Percentiles rank a stretch among this genome's conserved stretches.
Conservation (phyloP, 208 protist species). For the Crithidia expoeki region DNA sequence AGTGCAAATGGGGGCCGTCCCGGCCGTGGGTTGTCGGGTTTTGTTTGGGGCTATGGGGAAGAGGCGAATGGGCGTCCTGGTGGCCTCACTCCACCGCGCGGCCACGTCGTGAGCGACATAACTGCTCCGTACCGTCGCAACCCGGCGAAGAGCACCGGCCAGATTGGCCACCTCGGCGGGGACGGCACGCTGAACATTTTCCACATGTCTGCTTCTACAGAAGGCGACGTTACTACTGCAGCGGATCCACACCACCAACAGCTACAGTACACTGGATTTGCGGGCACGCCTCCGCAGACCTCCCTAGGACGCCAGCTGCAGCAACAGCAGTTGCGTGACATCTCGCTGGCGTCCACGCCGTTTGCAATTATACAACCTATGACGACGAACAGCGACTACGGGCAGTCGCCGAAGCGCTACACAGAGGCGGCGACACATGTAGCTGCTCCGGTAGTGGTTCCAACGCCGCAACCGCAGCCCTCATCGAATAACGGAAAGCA, state of each 20-base stretch:
- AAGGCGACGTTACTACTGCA: background rate
- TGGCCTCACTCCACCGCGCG: constrained; percentile 27
- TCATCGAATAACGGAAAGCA: background rate
- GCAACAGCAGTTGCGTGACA: background rate
- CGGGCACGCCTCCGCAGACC: constrained; percentile 1
- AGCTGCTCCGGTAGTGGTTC: background rate
- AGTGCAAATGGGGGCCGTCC: constrained; percentile 4
- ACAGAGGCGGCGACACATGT: background rate
- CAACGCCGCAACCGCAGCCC: constrained; percentile 2
- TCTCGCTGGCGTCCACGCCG: constrained; percentile 9
- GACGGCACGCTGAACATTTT: constrained; percentile 22
- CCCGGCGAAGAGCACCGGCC: constrained; percentile 16
- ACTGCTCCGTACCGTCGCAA: constrained; percentile 37
- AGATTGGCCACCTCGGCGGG: constrained; percentile 19
- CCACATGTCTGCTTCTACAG: background rate
- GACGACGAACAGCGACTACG: constrained; percentile 29
- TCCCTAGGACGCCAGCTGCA: background rate
- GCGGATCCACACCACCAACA: too few species aligned
- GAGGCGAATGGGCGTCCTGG: constrained; percentile 10
- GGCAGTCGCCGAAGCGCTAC: background rate
- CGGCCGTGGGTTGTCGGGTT: constrained; percentile 16
- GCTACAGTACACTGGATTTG: background rate
- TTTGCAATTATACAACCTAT: constrained; percentile 22
- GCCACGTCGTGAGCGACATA: constrained; percentile 32
- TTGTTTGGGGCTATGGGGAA: constrained; percentile 34